Evolutionary conservation across 768 basidiomycete genomes (phyloP), one percentile per base, ranked within the genome.

Genomic region (Termitomyces sp.): DNA sequence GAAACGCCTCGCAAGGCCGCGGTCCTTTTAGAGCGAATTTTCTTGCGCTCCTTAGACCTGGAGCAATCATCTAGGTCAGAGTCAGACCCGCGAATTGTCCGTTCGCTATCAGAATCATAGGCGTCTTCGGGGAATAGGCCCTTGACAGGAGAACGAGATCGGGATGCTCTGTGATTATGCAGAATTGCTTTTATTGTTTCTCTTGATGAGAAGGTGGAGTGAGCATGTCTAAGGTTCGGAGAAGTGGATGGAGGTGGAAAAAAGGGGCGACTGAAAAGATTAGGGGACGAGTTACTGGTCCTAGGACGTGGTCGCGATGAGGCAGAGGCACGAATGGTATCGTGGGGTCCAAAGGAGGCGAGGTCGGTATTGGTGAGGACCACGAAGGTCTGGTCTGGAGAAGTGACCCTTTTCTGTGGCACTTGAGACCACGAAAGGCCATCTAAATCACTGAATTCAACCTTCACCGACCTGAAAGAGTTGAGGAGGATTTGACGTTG

Each of bases 391-490:
- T 62, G 65, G 5, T 55, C 61, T 16, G 57, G 51, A n/a, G 51
- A 46, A 38, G 55, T 44, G 3, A 61, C 38, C 24, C 54, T 44
- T 44, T 45, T 28, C 44, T 55, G 57, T 24, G 33, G 59, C 35
- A n/a, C 55, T 22, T 49, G 16, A 13, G 16, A 22, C 85, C 84
- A 84, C 40, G 79, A 76, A 39, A 84, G 71, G 0, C 86, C 86
- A 58, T 87, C 86, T 16, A 87, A 77, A 69, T 87, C 86, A 58
- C 78, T 76, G 66, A 86, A 87, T 63, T 87, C 85, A 8, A 81
- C 80, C 63, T 87, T 87, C 38, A 87, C 85, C 5, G 77, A 76
- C 22, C 69, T 74, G 65, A 87, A 87, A 1, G 84, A 79, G 55
- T 68, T 69, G 35, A 76, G 63, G 13, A 82, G 71, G 1, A 68